Conservation (phyloP, 257 asterid genomes). For the Thymus mandschuricus region DNA sequence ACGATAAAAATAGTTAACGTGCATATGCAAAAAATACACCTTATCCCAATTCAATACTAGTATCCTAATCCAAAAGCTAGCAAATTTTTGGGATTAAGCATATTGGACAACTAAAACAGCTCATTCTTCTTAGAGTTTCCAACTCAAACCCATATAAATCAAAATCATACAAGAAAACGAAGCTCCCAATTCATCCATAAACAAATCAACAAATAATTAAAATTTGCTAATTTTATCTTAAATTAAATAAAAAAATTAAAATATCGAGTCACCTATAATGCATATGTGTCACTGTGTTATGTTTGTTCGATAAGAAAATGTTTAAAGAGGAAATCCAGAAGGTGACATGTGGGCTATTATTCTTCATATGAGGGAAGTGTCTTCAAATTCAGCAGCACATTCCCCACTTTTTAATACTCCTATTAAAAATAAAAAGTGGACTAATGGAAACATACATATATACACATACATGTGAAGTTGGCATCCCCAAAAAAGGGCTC, state of each 20-base stretch:
- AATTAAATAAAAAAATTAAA: background rate
- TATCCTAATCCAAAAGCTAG: background rate
- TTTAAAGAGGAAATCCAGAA: conserved; percentile 41
- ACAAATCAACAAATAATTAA: conserved; percentile 21
- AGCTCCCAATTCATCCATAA: conserved; percentile 35
- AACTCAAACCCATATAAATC: conserved; percentile 24
- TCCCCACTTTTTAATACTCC: conserved; percentile 23
- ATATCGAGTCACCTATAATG: too few relatives aligned
- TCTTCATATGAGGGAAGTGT: conserved; percentile 44
- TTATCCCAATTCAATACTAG: background rate
- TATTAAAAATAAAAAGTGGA: background rate
- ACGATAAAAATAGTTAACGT: background rate
- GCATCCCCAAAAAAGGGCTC: conserved; percentile 29
- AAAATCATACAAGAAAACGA: conserved; percentile 33
- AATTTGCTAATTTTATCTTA: conserved; percentile 11
- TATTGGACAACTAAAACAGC: conserved; percentile 43
- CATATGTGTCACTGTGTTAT: too few relatives aligned
- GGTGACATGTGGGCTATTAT: conserved; percentile 35
- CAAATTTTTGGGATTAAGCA: conserved; percentile 29
- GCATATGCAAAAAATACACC: background rate
- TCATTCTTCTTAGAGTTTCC: conserved; percentile 36
- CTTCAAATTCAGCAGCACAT: conserved; percentile 43
- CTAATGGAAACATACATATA: conserved; percentile 2
- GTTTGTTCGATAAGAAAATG: too few relatives aligned
- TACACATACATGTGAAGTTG: conserved; percentile 17